Conservation (phyloP, 345 rosid genomes). For the Lenwebbia sp. region DNA sequence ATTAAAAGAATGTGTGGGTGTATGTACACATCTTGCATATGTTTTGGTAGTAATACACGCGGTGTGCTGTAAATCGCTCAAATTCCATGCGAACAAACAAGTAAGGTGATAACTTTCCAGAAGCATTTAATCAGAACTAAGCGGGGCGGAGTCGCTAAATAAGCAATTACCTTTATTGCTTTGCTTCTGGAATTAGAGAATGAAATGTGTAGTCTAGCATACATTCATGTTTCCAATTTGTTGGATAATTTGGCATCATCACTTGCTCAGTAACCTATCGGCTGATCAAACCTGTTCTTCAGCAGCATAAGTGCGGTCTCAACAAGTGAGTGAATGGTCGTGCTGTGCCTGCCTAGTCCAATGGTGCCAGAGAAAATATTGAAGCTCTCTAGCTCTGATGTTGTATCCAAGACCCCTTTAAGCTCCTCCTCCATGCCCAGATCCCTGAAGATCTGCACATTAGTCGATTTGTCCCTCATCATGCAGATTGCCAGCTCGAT, state of each 20-base stretch:
- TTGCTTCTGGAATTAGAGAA: neutral
- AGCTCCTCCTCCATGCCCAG: constrained; percentile 47
- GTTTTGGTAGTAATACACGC: neutral
- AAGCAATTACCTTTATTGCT: neutral
- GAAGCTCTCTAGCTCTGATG: constrained; percentile 69
- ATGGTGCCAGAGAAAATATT: constrained; percentile 63
- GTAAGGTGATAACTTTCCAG: neutral
- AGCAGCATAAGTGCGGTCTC: constrained; percentile 6
- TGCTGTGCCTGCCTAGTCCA: constrained; percentile 55
- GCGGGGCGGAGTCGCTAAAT: neutral
- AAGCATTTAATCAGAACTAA: neutral
- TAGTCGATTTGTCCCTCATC: constrained; percentile 40
- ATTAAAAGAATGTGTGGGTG: neutral
- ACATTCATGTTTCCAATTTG: neutral
- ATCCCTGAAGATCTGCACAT: constrained; percentile 17
- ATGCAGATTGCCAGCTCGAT: constrained; percentile 64
- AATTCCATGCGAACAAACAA: neutral
- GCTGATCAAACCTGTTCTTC: neutral
- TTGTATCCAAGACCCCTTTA: constrained; percentile 44
- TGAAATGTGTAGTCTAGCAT: neutral
- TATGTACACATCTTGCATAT: neutral
- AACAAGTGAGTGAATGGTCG: constrained; percentile 42
- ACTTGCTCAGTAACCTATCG: neutral
- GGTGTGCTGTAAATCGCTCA: neutral
- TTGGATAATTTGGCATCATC: neutral